These are phyloP conservation scores for Neonectria hederae DNA, from an alignment of 2,329 filamentous ascomycete genomes.

Conservation along the genomic window DNA sequence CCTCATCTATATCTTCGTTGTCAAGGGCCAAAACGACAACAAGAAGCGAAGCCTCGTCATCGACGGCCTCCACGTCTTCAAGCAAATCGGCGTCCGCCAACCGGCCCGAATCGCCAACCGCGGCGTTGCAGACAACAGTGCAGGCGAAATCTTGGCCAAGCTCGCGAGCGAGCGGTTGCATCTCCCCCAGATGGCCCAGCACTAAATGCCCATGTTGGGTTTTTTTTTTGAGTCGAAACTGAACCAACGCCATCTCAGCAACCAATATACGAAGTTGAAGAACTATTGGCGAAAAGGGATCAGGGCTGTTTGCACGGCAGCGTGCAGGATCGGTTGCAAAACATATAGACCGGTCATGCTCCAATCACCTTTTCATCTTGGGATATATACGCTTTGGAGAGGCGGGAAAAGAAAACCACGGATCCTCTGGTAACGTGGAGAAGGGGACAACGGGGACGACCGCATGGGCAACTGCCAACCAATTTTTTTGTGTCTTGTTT, in stretches of 20 bases:
- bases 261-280: background rate
- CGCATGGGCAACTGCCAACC: constrained; percentile 21
- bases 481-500: constrained; percentile 22
- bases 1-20: constrained; percentile 58
- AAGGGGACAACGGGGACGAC: constrained; percentile 11
- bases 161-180: constrained; percentile 36
- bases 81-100: constrained; percentile 30
- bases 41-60: constrained; percentile 45
- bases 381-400: background rate
- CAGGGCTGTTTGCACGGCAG: background rate
- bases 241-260: background rate
- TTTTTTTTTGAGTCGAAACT: background rate
- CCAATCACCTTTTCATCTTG: constrained; percentile 9
- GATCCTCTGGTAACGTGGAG: constrained; percentile 2
- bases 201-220: constrained; percentile 10
- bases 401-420: background rate
- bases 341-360: constrained; percentile 1
- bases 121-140: constrained; percentile 11
- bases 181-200: constrained; percentile 38
- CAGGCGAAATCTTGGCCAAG: constrained; percentile 27
- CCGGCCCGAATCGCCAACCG: background rate
- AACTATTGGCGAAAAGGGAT: background rate
- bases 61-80: constrained; percentile 37
- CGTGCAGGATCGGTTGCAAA: background rate
- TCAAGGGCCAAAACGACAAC: constrained; percentile 45